Conservation (phyloP, 495 filamentous ascomycete species). For the Monascus purpureus region DNA sequence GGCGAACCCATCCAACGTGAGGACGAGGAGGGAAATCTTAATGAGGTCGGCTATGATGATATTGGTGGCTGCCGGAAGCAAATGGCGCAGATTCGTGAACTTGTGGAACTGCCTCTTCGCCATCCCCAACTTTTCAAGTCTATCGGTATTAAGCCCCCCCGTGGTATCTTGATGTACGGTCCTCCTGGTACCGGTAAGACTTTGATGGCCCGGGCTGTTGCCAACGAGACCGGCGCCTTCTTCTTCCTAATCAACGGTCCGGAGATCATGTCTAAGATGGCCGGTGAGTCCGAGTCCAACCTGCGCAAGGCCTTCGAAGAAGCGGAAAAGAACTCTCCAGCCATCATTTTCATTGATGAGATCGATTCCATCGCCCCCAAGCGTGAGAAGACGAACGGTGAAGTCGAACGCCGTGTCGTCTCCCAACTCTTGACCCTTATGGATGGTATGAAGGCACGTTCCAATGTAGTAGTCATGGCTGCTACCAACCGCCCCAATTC, state of each 20-base stretch:
- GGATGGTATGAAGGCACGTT: conserved; percentile 99
- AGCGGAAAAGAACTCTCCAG: conserved; percentile 97
- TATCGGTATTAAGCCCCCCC: conserved; percentile 98
- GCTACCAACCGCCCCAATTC: conserved; percentile 96
- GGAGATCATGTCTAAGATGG: conserved; percentile 99
- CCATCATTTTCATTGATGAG: conserved; percentile 99
- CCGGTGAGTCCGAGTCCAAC: conserved; percentile 96
- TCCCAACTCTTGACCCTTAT: conserved; percentile 96
- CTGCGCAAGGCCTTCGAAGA: conserved; percentile 96
- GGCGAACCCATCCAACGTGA: conserved; percentile 97
- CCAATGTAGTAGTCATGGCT: conserved; percentile 97
- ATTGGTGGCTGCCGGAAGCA: conserved; percentile 99
- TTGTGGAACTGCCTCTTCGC: conserved; percentile 91
- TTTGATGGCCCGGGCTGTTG: conserved; percentile 94
- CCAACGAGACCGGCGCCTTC: conserved; percentile 97
- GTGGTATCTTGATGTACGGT: conserved; percentile 94
- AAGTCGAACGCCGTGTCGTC: conserved; percentile 95
- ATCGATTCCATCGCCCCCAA: conserved; percentile 98
- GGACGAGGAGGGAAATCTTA: conserved; percentile 96
- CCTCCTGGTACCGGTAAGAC: conserved; percentile 99
- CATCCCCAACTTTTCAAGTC: conserved; percentile 99
- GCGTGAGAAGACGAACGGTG: conserved; percentile 99
- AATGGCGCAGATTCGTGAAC: conserved; percentile 97
- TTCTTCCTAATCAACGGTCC: conserved; percentile 99
- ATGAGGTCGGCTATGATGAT: conserved; percentile 97